phyloP scores from a whole-genome alignment of 106 monocot genomes.

The Dendrobium catenatum region DNA sequence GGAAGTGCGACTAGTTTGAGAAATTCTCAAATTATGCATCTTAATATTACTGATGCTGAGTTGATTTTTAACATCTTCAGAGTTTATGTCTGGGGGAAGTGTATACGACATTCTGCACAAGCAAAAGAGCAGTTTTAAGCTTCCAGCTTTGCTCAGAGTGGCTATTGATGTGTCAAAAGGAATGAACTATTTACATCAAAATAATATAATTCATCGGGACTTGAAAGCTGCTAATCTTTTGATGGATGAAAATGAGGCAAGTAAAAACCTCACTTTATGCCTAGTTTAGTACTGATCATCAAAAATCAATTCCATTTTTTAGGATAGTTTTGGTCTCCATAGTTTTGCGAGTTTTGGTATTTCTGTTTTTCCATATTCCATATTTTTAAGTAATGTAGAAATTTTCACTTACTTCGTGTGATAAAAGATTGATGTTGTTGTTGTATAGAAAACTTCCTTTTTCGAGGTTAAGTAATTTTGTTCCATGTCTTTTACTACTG shows the following conservation, averaged over 20 bases:
- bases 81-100: conserved; percentile 91
- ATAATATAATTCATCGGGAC: conserved; percentile 93
- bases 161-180: conserved; percentile 89
- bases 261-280: conserved; percentile 6
- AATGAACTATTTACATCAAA: conserved; percentile 93
- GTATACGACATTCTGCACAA: conserved; percentile 89
- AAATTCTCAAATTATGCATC: background rate
- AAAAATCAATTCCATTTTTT: too few species aligned
- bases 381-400: too few species aligned
- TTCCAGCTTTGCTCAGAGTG: conserved; percentile 67
- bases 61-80: conserved; percentile 23
- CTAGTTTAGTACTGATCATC: too few species aligned
- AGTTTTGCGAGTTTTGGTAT: too few species aligned
- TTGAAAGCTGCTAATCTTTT: conserved; percentile 88
- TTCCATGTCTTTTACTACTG: too few species aligned
- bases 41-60: background rate
- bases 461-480: too few species aligned
- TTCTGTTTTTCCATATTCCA: too few species aligned
- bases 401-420: too few species aligned
- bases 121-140: conserved; percentile 66
- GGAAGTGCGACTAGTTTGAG: background rate
- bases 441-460: too few species aligned
- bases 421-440: too few species aligned
- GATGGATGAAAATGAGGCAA: conserved; percentile 93
- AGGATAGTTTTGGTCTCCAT: too few species aligned